These are phyloP conservation scores for Aphanomyces invadans DNA, from an alignment of 352 stramenopile species.

Conservation along the genomic window DNA sequence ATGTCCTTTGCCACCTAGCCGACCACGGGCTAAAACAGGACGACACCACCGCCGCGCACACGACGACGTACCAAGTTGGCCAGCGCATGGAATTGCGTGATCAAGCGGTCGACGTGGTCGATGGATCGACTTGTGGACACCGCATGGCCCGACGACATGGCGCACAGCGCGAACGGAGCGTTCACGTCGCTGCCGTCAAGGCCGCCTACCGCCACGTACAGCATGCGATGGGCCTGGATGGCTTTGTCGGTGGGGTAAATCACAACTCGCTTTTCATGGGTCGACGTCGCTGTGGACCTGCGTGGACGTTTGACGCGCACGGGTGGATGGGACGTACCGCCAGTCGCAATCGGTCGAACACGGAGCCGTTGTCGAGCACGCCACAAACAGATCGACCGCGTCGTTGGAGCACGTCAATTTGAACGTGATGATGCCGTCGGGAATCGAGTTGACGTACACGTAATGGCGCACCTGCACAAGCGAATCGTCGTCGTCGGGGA, in stretches of 20 bases:
- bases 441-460: constrained; percentile 3
- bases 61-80: constrained; percentile 4
- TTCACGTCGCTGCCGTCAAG: neutral
- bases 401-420: neutral
- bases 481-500: no score
- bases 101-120: constrained; percentile 14
- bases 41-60: no score
- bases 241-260: constrained; percentile 9
- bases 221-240: neutral
- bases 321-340: constrained; percentile 3
- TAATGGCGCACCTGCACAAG: constrained; percentile 1
- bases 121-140: neutral
- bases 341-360: constrained; percentile 18
- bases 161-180: neutral
- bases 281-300: neutral
- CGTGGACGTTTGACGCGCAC: neutral
- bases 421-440: constrained; percentile 5
- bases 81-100: constrained; percentile 11
- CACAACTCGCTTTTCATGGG: neutral
- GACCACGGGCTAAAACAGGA: neutral
- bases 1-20: constrained; percentile 15
- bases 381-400: constrained; percentile 12
- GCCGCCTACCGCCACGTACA: neutral
- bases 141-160: constrained; percentile 20
- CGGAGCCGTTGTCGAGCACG: constrained; percentile 5